Base-by-base conservation (phyloP, 306 rosid genomes). In the Ochetophila trinervis region DNA sequence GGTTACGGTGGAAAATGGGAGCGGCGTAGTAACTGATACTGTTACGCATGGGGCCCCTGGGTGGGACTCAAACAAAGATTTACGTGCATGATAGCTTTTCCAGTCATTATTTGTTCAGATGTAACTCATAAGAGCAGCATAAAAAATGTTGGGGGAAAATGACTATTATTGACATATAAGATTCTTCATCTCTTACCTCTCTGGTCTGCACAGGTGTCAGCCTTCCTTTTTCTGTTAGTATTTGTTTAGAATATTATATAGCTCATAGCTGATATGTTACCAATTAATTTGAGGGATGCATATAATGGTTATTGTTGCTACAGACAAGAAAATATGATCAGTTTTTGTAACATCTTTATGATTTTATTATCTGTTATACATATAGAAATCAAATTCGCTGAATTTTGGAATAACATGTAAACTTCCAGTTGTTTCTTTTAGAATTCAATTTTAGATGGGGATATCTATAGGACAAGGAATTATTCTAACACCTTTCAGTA, bases 61-160 rank as follows among this genome's bases (percentile, higher is more conserved):
- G 32, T 90, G 95, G 95, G 78, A 74, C 70, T 76, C 76, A 35
- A 86, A 78, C 72, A 90, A 80, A 75, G 90, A 86, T 72, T 83
- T 85, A 63, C 77, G 58, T 62, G 93, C 62, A 30, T 85, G 81
- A 50, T 49, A 9, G 5, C n/a, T 13, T 22, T 49, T 30, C n/a
- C n/a, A 27, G 21, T 70, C 59, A 32, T 20, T 50, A 19, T 37
- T 56, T 10, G 2, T 63, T 62, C 63, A 53, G 40, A 6, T 8
- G 30, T 27, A 30, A 32, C 65, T 50, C 55, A n/a, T 13, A 61
- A 61, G 62, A 66, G 56, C 51, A 48, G 57, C 76, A 40, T 57
- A 59, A 45, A 34, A 22, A 42, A 53, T 61, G 69, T 47, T 70
- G 49, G 62, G 53, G 62, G 44, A 37, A 12, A 65, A 1, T 61